These are phyloP conservation scores for Microsporum ferrugineum DNA, from an alignment of 2,329 filamentous ascomycete genomes.

Conservation along the genomic window DNA sequence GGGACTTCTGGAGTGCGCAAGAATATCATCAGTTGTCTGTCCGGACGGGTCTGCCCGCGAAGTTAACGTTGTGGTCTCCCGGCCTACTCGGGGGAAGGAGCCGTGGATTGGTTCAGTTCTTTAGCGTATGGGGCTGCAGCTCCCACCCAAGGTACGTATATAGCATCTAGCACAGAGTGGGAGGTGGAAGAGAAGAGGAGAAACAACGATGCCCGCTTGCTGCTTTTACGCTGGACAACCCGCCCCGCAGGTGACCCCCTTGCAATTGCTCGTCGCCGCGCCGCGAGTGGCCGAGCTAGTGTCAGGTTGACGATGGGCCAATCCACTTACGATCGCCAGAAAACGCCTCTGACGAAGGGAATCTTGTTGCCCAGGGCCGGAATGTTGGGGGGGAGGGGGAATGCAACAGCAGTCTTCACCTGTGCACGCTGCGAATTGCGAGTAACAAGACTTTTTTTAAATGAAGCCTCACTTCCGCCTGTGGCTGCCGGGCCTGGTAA, in stretches of 20 bases:
- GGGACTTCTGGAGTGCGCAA: background rate
- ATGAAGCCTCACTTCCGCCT: background rate
- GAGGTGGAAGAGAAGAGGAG: background rate
- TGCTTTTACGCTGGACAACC: background rate
- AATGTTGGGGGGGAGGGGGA: background rate
- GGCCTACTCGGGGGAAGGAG: background rate
- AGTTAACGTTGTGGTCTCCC: background rate
- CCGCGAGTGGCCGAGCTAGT: conserved; percentile 4
- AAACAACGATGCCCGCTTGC: background rate
- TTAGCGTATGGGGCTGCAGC: background rate
- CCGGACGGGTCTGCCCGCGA: background rate
- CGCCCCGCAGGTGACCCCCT: conserved; percentile 5
- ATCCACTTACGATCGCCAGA: conserved; percentile 1
- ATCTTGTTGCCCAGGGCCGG: background rate
- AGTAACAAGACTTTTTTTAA: background rate
- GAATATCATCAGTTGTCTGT: background rate
- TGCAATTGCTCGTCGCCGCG: background rate
- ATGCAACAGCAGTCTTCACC: background rate
- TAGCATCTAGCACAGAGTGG: background rate
- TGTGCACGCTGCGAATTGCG: background rate
- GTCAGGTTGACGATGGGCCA: background rate
- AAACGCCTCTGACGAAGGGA: conserved; percentile 2
- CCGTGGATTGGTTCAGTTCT: background rate
- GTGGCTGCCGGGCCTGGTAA: background rate
- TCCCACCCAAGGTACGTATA: background rate